Percentiles rank a stretch among this genome's conserved stretches.
Conservation (phyloP, 768 basidiomycete species). For the Tremella fuciformis region DNA sequence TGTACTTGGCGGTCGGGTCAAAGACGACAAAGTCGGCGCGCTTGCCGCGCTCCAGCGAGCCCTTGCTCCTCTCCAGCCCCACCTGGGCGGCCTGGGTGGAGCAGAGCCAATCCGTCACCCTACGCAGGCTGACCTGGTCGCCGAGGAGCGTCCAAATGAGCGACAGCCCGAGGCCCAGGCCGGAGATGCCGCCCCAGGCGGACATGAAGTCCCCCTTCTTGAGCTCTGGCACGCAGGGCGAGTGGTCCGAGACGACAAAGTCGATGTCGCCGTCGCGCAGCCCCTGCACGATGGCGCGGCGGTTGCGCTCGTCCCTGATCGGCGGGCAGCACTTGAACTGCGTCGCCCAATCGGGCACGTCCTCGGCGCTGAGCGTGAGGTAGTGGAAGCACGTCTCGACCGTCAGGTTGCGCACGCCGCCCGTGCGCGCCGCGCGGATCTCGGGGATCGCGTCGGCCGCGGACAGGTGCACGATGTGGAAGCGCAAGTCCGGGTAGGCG, state of each 20-base stretch:
- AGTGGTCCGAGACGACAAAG: conserved; percentile 93
- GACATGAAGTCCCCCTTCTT: conserved; percentile 76
- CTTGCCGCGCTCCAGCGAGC: conserved; percentile 66
- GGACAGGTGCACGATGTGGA: conserved; percentile 92
- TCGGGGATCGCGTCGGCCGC: conserved; percentile 75
- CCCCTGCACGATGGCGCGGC: conserved; percentile 75
- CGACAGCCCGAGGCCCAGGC: conserved; percentile 83
- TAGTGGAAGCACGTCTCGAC: conserved; percentile 99
- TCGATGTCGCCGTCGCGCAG: conserved; percentile 76
- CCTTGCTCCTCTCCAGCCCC: conserved; percentile 68
- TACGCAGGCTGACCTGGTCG: conserved; percentile 54
- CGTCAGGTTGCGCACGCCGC: conserved; percentile 65
- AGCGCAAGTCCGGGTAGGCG: conserved; percentile 60
- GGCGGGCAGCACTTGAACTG: conserved; percentile 98
- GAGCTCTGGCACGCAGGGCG: conserved; percentile 77
- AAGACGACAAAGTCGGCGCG: conserved; percentile 88
- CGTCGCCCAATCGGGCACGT: conserved; percentile 64
- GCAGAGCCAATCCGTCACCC: conserved; percentile 73
- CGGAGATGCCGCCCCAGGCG: conserved; percentile 93
- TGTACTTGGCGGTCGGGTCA: conserved; percentile 59
- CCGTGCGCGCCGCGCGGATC: conserved; percentile 65
- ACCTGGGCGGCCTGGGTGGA: conserved; percentile 74
- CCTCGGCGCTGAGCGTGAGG: conserved; percentile 69
- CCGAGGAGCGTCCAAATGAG: conserved; percentile 76
- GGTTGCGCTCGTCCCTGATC: conserved; percentile 70